These are phyloP conservation scores for Colletotrichum liaoningense DNA, from an alignment of 2,329 filamentous ascomycete genomes.

Conservation along the genomic window DNA sequence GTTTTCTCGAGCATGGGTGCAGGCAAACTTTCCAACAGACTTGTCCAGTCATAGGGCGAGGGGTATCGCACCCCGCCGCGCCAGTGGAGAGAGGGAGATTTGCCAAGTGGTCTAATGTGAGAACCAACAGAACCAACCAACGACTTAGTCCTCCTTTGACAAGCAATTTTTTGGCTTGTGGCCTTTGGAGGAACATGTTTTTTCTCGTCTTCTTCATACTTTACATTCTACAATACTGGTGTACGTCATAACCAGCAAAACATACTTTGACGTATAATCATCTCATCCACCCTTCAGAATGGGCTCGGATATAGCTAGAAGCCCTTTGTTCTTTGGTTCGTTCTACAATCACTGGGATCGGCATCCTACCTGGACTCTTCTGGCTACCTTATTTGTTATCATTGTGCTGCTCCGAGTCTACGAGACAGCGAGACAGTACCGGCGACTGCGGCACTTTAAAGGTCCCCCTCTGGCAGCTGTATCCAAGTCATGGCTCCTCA, in stretches of 20 bases:
- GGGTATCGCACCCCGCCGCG: no score
- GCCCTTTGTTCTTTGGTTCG: neutral
- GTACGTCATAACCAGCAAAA: neutral
- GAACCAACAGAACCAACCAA: no score
- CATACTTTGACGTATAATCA: neutral
- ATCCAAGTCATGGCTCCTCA: conserved; percentile 53
- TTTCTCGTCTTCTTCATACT: neutral
- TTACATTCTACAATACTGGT: neutral
- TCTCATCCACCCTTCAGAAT: neutral
- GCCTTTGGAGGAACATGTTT: no score
- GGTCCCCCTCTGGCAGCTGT: conserved; percentile 51
- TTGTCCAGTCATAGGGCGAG: no score
- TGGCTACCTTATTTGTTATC: neutral
- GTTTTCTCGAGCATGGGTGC: no score
- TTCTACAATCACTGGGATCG: neutral
- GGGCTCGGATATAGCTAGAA: neutral
- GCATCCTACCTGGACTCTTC: neutral
- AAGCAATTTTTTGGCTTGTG: no score
- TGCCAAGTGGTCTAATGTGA: no score
- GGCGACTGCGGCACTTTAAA: conserved; percentile 51
- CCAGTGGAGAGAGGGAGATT: no score
- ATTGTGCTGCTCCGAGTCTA: conserved; percentile 28
- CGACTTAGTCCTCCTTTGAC: no score
- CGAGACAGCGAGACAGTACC: conserved; percentile 44
- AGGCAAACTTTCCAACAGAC: no score